These are phyloP conservation scores for Candida peoriensis DNA, from an alignment of 805 yeast genomes.

Conservation along the genomic window DNA sequence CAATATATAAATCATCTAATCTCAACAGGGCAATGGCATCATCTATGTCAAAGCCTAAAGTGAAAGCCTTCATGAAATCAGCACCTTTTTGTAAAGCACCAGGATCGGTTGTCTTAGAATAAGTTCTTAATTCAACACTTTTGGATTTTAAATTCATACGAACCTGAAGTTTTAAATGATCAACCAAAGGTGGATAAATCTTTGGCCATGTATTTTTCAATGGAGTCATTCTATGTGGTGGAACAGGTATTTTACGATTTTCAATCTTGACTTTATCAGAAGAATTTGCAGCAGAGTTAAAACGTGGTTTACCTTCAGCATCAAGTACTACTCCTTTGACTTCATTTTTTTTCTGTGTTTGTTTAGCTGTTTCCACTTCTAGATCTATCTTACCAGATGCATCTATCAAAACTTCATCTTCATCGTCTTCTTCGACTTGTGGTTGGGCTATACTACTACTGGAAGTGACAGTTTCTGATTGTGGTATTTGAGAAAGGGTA, in stretches of 20 bases:
- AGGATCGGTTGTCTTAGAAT: conserved; percentile 76
- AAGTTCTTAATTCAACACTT: conserved; percentile 83
- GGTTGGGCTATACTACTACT: conserved; percentile 2
- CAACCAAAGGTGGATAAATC: conserved; percentile 92
- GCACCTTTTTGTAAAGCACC: conserved; percentile 98
- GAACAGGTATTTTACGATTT: conserved; percentile 84
- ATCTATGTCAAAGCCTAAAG: conserved; percentile 94
- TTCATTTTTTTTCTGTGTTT: conserved; percentile 21
- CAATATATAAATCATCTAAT: conserved; percentile 93
- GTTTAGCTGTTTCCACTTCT: conserved; percentile 9
- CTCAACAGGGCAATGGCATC: conserved; percentile 94
- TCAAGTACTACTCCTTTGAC: conserved; percentile 42
- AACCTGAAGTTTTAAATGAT: conserved; percentile 90
- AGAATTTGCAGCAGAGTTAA: conserved; percentile 62
- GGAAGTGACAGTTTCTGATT: conserved; percentile 1
- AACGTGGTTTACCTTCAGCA: conserved; percentile 84
- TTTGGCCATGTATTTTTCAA: conserved; percentile 87
- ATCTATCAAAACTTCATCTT: conserved; percentile 33
- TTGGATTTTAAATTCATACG: conserved; percentile 89
- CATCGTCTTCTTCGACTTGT: conserved; percentile 24
- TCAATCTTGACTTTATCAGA: conserved; percentile 69
- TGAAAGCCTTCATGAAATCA: conserved; percentile 92
- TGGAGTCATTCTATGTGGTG: conserved; percentile 97
- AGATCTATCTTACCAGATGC: conserved; percentile 28
- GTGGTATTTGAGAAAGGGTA: no score